phyloP scores from a whole-genome alignment of 2,329 filamentous ascomycete genomes.

The Arachnomyces sp. region DNA sequence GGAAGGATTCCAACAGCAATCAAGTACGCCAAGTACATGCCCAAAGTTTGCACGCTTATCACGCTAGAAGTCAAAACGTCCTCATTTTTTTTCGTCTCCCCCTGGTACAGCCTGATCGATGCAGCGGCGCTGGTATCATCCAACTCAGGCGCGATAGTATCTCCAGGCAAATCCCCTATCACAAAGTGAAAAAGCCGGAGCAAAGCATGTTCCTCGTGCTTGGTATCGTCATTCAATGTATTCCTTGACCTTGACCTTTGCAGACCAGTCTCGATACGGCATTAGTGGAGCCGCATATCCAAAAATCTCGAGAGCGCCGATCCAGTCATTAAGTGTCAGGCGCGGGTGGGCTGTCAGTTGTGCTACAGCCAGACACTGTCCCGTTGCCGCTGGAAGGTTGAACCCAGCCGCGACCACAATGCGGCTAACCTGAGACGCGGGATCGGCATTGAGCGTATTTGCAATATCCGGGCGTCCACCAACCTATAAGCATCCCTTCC shows the following conservation, averaged over 20 bases:
- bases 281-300: slow-evolving; percentile 64
- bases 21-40: slow-evolving; percentile 57
- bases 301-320: slow-evolving; percentile 62
- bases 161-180: slow-evolving; percentile 60
- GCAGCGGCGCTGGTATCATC: slow-evolving; percentile 63
- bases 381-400: slow-evolving; percentile 48
- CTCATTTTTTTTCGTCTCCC: slow-evolving; percentile 46
- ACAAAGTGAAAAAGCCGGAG: slow-evolving; percentile 69
- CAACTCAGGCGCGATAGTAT: slow-evolving; percentile 65
- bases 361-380: slow-evolving; percentile 48
- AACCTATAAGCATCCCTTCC: slow-evolving; percentile 83
- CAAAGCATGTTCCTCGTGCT: slow-evolving; percentile 62
- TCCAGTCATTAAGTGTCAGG: slow-evolving; percentile 68
- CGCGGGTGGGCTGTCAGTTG: slow-evolving; percentile 77
- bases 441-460: slow-evolving; percentile 85
- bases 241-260: slow-evolving; percentile 59
- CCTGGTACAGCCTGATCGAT: slow-evolving; percentile 48
- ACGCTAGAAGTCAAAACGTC: slow-evolving; percentile 51
- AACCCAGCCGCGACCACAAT: slow-evolving; percentile 69
- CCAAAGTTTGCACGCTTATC: slow-evolving; percentile 55
- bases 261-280: slow-evolving; percentile 62
- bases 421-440: slow-evolving; percentile 74
- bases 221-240: slow-evolving; percentile 56
- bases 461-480: slow-evolving; percentile 63
- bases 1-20: slow-evolving; percentile 57